Evolutionary conservation across 192 early-diverging fungal species (phyloP).

Genomic region (Linnemannia zychae): DNA sequence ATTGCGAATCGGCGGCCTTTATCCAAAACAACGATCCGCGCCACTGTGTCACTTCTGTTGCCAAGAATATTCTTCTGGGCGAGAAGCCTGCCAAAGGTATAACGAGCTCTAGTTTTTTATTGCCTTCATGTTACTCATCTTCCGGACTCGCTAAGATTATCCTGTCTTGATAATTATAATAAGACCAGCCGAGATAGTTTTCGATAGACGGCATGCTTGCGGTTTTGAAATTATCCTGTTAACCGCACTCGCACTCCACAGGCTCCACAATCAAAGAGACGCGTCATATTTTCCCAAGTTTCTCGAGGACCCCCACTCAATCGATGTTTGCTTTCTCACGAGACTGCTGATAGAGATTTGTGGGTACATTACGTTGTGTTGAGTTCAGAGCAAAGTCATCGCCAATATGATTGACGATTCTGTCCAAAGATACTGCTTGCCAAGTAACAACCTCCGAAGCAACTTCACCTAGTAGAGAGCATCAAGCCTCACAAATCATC

Average conservation of each 20-base stretch:
- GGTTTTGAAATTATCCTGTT: not conserved
- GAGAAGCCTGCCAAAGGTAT: not conserved
- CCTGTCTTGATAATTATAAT: not conserved
- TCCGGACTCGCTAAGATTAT: not conserved
- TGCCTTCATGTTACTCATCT: not conserved
- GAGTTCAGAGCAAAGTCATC: not conserved
- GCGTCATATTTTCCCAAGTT: not conserved
- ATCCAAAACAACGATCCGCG: not conserved
- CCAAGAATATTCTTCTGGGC: not conserved
- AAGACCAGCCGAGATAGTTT: not conserved
- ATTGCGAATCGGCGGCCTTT: not conserved
- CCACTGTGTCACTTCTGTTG: not conserved
- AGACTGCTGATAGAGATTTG: not conserved
- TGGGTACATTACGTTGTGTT: not conserved
- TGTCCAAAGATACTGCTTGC: not conserved
- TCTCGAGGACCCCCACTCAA: not conserved
- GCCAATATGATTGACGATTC: constrained; percentile 1
- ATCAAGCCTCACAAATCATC: not conserved
- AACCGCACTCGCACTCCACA: not conserved
- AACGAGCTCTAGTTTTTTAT: not conserved
- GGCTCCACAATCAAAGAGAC: not conserved
- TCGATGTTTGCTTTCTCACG: not conserved
- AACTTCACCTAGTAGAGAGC: not conserved
- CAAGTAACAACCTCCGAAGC: not conserved
- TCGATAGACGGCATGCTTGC: not conserved